Evolutionary conservation across 306 rosid species (phyloP), one percentile per base, ranked within the genome.

Genomic region (Oxytropis ochrocephala): DNA sequence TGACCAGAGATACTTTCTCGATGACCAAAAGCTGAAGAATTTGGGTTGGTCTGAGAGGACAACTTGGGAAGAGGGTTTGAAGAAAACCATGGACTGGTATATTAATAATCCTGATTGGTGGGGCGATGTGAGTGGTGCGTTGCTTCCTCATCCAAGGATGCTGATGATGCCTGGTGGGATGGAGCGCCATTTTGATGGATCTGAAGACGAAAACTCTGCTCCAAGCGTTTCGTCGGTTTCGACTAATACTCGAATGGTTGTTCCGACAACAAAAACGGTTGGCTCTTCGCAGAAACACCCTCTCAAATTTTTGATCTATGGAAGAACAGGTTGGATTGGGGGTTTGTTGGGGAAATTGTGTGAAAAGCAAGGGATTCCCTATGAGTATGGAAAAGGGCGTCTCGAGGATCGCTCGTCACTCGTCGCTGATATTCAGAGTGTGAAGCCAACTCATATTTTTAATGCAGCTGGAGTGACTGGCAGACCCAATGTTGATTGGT

Each of bases 41-140:
- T 85, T 91, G 86, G 97, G 97, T 46, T 91, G 97, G 97, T 83
- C 92, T 3, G 97, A 88, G 82, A 82, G 89, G 42, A 91, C 97
- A 35, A 33, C 73, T 0, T 91, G 97, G 97, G 89, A 86, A 35
- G 97, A 91, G 74, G 97, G 97, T n/a, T 75, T 91, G 83, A 91
- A 80, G 85, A 91, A 91, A 88, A 88, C 97, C 53, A 85, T 91
- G 7, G 92, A 91, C 1, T 91, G 97, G 97, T 88, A 91, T 62
- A 85, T 80, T 33, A 83, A 83, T 60, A 88, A 91, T 78, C 96
- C 97, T 47, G 70, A 74, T 65, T 91, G 97, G 97, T 91, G 97
- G 97, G 97, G 97, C 32, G 97, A 91, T 77, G 97, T 91, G 61
- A 69, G 88, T n/a, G 97, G 97, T 54, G 97, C 97, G 51, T 58